phyloP scores from a whole-genome alignment of 306 rosid genomes.

The Astragalus membranaceus region DNA sequence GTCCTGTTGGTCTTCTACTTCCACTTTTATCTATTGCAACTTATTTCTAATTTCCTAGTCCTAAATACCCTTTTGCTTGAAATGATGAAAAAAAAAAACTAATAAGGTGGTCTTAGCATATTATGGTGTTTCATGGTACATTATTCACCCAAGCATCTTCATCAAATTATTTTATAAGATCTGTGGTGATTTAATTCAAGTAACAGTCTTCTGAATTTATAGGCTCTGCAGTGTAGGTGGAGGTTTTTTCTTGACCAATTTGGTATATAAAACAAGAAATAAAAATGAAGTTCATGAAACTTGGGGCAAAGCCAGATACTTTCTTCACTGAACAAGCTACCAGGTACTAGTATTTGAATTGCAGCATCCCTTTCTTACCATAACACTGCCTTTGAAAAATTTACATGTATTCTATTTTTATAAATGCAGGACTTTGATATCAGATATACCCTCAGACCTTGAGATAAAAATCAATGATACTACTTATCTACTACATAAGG shows the following conservation, averaged over 20 bases:
- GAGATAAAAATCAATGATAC: slow-evolving; percentile 57
- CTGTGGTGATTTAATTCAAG: neutral
- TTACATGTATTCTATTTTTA: slow-evolving; percentile 9
- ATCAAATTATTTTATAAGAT: neutral
- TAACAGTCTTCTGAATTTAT: slow-evolving; percentile 21
- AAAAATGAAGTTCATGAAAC: slow-evolving; percentile 96
- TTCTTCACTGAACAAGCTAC: slow-evolving; percentile 87
- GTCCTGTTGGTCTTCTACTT: neutral
- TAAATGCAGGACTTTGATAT: slow-evolving; percentile 61
- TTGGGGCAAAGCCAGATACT: slow-evolving; percentile 86
- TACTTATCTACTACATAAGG: slow-evolving; percentile 81
- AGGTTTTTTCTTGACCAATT: slow-evolving; percentile 16
- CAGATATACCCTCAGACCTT: slow-evolving; percentile 72
- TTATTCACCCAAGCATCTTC: too few species aligned
- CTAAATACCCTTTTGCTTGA: neutral
- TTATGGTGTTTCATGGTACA: slow-evolving; percentile 1
- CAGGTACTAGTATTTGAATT: slow-evolving; percentile 40
- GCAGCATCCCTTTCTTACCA: neutral
- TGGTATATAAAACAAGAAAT: slow-evolving; percentile 13
- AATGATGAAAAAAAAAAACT: neutral
- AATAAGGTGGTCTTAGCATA: neutral
- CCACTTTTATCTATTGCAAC: slow-evolving; percentile 15
- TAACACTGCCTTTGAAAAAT: slow-evolving; percentile 1
- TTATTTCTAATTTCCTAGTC: neutral
- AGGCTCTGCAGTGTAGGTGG: slow-evolving; percentile 28